Conservation (phyloP, 2,329 filamentous ascomycete species). For the Aspergillus uvarum region DNA sequence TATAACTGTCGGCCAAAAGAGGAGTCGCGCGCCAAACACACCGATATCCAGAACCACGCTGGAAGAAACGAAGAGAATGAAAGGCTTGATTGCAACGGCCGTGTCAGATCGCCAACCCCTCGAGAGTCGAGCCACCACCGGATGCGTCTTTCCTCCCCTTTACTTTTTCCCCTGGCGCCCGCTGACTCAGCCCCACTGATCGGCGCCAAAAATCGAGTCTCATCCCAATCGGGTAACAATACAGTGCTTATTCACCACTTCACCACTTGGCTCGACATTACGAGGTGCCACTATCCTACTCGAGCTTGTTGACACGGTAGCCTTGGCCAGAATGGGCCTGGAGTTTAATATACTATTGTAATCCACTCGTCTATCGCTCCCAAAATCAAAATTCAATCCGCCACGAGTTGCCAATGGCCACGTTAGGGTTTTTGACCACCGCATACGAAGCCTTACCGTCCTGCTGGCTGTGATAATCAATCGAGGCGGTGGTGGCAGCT, state of each 20-base stretch:
- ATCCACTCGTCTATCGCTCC: neutral
- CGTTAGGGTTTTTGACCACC: conserved; percentile 62
- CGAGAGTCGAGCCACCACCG: neutral
- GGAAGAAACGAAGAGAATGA: neutral
- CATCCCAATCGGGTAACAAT: neutral
- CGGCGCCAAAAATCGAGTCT: neutral
- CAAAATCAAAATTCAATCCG: conserved; percentile 54
- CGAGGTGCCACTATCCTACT: too few relatives aligned
- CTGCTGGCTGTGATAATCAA: conserved; percentile 56
- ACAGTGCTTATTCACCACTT: neutral
- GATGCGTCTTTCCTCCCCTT: neutral
- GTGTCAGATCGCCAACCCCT: neutral
- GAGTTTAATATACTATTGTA: neutral
- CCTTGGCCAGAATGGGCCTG: neutral
- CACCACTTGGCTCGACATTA: neutral
- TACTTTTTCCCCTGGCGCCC: neutral
- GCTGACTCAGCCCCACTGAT: conserved; percentile 7
- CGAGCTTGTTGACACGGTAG: neutral
- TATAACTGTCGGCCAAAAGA: neutral
- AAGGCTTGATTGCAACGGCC: neutral
- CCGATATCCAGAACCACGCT: neutral
- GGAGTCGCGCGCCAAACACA: neutral
- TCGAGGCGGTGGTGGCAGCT: conserved; percentile 50
- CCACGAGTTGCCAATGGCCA: conserved; percentile 65
- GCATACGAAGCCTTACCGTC: conserved; percentile 61